These are phyloP conservation scores for Pseudocercospora vitis DNA, from an alignment of 2,329 filamentous ascomycete genomes.

Conservation along the genomic window DNA sequence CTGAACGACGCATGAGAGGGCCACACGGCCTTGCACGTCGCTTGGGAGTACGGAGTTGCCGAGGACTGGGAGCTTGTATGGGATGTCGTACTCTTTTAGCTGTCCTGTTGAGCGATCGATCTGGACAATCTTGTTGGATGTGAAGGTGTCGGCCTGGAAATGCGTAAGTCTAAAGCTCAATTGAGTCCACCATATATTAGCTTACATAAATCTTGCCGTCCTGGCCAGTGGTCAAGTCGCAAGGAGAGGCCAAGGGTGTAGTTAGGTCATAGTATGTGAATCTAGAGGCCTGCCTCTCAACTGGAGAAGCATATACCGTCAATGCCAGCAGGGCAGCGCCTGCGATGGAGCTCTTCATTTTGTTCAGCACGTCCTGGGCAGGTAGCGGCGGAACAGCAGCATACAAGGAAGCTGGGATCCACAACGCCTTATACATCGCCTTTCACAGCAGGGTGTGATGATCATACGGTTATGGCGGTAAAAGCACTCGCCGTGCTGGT, in stretches of 20 bases:
- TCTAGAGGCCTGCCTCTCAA: constrained; percentile 19
- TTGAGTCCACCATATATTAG: neutral
- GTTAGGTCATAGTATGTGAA: constrained; percentile 25
- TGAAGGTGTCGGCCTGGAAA: constrained; percentile 26
- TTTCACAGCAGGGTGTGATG: neutral
- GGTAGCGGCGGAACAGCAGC: neutral
- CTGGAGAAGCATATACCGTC: constrained; percentile 17
- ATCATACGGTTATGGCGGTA: constrained; percentile 8
- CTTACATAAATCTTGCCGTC: constrained; percentile 26
- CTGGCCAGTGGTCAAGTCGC: constrained; percentile 24
- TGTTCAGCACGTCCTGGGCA: neutral
- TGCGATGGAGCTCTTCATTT: constrained; percentile 18
- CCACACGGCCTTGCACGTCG: constrained; percentile 19
- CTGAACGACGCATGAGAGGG: constrained; percentile 26
- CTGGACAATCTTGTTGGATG: constrained; percentile 29
- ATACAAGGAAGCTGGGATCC: neutral
- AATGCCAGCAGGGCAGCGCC: constrained; percentile 17
- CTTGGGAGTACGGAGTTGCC: constrained; percentile 23
- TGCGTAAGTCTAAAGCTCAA: neutral
- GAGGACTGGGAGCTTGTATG: constrained; percentile 24
- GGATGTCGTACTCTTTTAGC: constrained; percentile 26
- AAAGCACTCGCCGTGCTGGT: neutral
- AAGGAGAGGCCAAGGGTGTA: constrained; percentile 23
- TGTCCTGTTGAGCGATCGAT: constrained; percentile 21
- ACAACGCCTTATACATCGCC: constrained; percentile 1